These are phyloP conservation scores for Brasilioporus rufonigricans DNA, from an alignment of 768 basidiomycete genomes.

Conservation along the genomic window DNA sequence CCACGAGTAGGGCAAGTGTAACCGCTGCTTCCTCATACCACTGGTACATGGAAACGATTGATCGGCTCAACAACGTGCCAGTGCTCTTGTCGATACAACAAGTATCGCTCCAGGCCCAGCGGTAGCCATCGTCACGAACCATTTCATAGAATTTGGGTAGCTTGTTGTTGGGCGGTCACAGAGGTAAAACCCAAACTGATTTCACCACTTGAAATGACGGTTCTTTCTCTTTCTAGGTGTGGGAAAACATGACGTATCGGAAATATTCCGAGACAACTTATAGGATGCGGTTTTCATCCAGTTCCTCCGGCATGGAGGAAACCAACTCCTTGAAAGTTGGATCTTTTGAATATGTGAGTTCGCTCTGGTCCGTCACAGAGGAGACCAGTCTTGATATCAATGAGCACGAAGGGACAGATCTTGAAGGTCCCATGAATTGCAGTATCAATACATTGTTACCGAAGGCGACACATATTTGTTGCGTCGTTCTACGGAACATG, in stretches of 20 bases:
- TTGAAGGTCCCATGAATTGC: neutral
- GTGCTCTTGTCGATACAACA: neutral
- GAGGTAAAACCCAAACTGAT: neutral
- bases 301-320: neutral
- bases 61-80: neutral
- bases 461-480: conserved; percentile 2
- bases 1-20: neutral
- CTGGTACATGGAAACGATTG: neutral
- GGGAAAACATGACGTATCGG: neutral
- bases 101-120: neutral
- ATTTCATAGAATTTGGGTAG: neutral
- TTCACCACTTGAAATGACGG: neutral
- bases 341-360: neutral
- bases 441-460: neutral
- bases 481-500: neutral
- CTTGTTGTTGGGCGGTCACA: neutral
- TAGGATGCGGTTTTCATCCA: neutral
- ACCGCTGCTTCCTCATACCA: neutral
- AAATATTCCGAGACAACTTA: neutral
- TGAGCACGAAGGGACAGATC: neutral
- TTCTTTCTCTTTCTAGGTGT: neutral
- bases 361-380: neutral
- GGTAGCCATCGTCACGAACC: neutral
- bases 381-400: neutral
- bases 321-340: neutral